Base-by-base conservation (phyloP, 2,329 filamentous ascomycete species). In the Aspergillus phoenicis region DNA sequence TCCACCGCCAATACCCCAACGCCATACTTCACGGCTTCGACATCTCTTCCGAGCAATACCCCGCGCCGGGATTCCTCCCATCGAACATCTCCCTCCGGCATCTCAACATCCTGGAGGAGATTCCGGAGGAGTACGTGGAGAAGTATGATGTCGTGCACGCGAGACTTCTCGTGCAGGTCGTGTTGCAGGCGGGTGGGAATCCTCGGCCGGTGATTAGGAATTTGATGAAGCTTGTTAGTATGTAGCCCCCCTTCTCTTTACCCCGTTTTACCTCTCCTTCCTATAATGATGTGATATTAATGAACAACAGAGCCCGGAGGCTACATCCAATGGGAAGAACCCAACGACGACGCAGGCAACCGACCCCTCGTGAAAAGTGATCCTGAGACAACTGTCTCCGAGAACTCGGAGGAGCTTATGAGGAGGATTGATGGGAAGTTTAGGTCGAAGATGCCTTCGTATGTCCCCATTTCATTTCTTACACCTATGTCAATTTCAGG, bases 111-210 rank as follows among this genome's bases (percentile, higher is more conserved):
- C 56, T 63, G 13, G 58, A 61, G 15, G 52, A 57, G 3, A 56
- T 68, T 7, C 68, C 67, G 0, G 33, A 39, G 5, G 48, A 62
- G 3, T 59, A 71, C 2, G 47, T 59, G 8, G 60, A 61, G 5
- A 61, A 63, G 26, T 71, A 70, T 58, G 68, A 71, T 52, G 49
- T 71, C 8, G 66, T 71, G 2, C 67, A 71, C n/a, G 33, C 69
- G 3, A 62, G 63, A 8, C 38, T 64, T 8, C 48, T 61, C 5
- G 33, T 60, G 30, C 58, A 56, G 11, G 45, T 52, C 1, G 43
- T 60, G 3, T 52, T 43, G 17, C 41, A 43, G 5, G 41, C 41
- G 8, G 41, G 41, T 6, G 41, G 41, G 1, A 17, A 43, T 20
- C 41, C 41, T 11, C 17, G 17, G 0, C 41, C 41, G 1, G 41